Base-by-base conservation (phyloP, 202 grass and related monocot genomes). In the Saccharum hybrid region DNA sequence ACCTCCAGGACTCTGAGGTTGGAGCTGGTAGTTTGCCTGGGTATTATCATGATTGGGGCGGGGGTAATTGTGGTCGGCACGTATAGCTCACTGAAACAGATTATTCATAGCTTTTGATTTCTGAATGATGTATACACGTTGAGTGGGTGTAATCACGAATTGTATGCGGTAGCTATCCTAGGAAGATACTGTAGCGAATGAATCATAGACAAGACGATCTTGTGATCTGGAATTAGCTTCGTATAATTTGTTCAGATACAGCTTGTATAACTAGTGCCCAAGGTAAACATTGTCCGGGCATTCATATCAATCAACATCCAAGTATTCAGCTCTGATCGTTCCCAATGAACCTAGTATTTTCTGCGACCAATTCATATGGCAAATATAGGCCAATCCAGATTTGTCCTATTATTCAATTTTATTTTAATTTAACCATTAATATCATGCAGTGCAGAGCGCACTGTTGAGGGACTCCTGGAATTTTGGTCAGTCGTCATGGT, bases 71-170 rank as follows among this genome's bases (percentile, higher is more conserved):
- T 77, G 26, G 26, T 91, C 43, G 95, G 95, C 56, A 98, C 95
- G 34, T 93, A 81, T 82, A 83, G 85, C 22, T 94, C 95, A 6
- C 26, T 98, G 69, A 91, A 87, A 49, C 75, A 93, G 48, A 97
- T 97, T 5, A 54, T 79, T 49, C 79, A 71, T 74, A 94, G 81
- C 66, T 75, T 97, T 36, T 93, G 79, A 94, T 64, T 64, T 64
- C 62, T 30, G 11, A 30, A 14, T 63, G 70, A 12, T 54, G 18
- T 31, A 1, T 21, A 1, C 61, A 22, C 0, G 19, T 49, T 21
- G 13, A 54, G 8, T 31, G 38, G 7, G 23, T 62, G 23, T n/a
- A 63, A 0, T 16, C 9, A 45, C 21, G 4, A 30, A 73, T 31
- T 59, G 38, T 13, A 64, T 28, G 59, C 11, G 9, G 3, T 61